A percentile compares a stretch with the other conserved stretches of the same genome.
Evolutionary conservation across 164 flowering plant species (phyloP).

Genomic region (Vitis vinifera): ASM3070453v1 NC_081811.1:11281501-11282000

Average conservation of each 20-base stretch:
- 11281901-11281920: constrained; percentile 51
- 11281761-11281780: constrained; percentile 62
- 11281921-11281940: constrained; percentile 75
- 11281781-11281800: constrained; percentile 41
- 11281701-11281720: too few species aligned
- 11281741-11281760: constrained; percentile 15
- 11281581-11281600: too few species aligned
- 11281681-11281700: too few species aligned
- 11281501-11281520: too few species aligned
- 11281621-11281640: too few species aligned
- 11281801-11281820: constrained; percentile 76
- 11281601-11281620: too few species aligned
- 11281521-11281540: too few species aligned
- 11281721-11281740: not conserved
- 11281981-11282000: not conserved
- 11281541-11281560: too few species aligned
- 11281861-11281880: constrained; percentile 90
- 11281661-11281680: too few species aligned
- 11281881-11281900: constrained; percentile 74
- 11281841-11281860: constrained; percentile 75
- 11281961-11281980: constrained; percentile 66
- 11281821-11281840: constrained; percentile 87
- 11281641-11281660: too few species aligned
- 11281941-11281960: constrained; percentile 86
- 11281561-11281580: too few species aligned